Conservation (phyloP, 2,329 filamentous ascomycete species). For the Domatiomyces globalis region DNA sequence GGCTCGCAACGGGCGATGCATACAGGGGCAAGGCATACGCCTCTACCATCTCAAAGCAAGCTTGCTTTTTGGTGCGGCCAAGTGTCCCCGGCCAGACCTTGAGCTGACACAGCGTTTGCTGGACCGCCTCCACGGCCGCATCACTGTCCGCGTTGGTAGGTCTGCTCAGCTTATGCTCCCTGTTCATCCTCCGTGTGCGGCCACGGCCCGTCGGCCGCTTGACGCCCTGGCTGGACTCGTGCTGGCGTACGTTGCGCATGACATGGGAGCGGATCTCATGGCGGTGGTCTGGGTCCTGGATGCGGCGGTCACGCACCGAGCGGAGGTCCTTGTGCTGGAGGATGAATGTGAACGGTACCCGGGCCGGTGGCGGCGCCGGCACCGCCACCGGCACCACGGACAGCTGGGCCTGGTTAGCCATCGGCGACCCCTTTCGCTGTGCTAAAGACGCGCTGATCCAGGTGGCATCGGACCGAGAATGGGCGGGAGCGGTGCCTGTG, state of each 20-base stretch:
- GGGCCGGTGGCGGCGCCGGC: background rate
- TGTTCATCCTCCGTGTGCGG: constrained; percentile 4
- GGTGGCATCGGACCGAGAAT: background rate
- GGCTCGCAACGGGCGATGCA: constrained; percentile 13
- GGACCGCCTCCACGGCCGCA: constrained; percentile 4
- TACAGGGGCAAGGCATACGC: constrained; percentile 1
- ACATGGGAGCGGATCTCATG: constrained; percentile 31
- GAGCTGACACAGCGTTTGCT: background rate
- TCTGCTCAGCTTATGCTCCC: constrained; percentile 1
- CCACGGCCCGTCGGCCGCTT: constrained; percentile 24
- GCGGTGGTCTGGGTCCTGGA: constrained; percentile 26
- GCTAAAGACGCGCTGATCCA: background rate
- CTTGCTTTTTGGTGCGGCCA: background rate
- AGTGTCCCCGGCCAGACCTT: background rate
- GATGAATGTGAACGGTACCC: constrained; percentile 25
- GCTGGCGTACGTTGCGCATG: constrained; percentile 29
- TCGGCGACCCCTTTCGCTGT: background rate
- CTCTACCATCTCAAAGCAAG: background rate
- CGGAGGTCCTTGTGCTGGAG: constrained; percentile 26
- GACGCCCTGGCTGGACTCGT: constrained; percentile 26
- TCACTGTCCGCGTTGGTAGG: constrained; percentile 6
- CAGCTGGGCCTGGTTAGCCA: background rate
- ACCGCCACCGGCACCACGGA: background rate
- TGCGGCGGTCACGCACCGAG: constrained; percentile 24
- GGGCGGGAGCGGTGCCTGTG: background rate